phyloP scores from a whole-genome alignment of 768 basidiomycete species.

The Clitopilus hobsonii region DNA sequence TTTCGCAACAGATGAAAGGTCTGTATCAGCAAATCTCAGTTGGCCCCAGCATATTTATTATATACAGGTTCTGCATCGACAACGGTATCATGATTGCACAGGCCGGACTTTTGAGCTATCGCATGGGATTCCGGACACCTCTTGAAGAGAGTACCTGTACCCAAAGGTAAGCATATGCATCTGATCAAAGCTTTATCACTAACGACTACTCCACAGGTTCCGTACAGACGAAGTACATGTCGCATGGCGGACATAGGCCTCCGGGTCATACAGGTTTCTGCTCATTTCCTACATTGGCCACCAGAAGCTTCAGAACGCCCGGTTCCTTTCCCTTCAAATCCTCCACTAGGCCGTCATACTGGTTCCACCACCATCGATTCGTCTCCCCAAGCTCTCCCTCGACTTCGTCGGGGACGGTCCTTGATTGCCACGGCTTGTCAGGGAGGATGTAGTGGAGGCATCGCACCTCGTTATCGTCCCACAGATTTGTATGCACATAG shows the following conservation, averaged over 20 bases:
- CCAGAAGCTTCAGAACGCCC: slow-evolving; percentile 46
- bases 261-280: background rate
- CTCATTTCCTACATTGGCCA: slow-evolving; percentile 40
- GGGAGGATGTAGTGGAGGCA: slow-evolving; percentile 84
- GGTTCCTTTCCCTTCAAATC: slow-evolving; percentile 40
- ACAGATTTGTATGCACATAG: slow-evolving; percentile 63
- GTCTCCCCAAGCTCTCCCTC: slow-evolving; percentile 42
- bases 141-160: slow-evolving; percentile 83
- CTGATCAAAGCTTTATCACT: background rate
- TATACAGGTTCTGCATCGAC: slow-evolving; percentile 89
- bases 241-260: slow-evolving; percentile 56
- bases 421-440: slow-evolving; percentile 82
- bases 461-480: slow-evolving; percentile 82
- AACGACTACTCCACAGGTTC: slow-evolving; percentile 52
- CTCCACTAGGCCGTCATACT: slow-evolving; percentile 41
- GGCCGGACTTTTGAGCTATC: slow-evolving; percentile 85
- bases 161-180: slow-evolving; percentile 61
- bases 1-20: slow-evolving; percentile 88
- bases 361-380: slow-evolving; percentile 81
- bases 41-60: background rate
- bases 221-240: slow-evolving; percentile 94
- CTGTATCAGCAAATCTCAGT: background rate
- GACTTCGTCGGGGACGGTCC: slow-evolving; percentile 32
- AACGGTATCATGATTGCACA: slow-evolving; percentile 99
- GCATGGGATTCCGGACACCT: slow-evolving; percentile 84